Evolutionary conservation across 1,284 basidiomycete species (phyloP).

Genomic region (Ustilago crameri): DNA sequence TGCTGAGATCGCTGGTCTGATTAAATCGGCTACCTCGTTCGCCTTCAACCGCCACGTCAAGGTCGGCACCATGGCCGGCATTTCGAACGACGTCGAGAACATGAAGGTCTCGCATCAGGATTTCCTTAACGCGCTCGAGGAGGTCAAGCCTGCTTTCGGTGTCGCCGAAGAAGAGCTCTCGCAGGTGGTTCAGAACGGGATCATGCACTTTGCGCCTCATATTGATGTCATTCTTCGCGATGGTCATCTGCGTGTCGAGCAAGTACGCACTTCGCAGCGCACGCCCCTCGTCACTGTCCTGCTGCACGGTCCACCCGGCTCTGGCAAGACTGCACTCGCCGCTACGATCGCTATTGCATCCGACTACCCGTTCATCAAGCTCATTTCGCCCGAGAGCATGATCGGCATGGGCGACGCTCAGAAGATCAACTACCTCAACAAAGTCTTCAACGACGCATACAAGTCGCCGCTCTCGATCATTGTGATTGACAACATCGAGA

Average conservation of each 20-base stretch:
- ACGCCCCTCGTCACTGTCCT: conserved; percentile 93
- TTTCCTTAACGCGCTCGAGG: conserved; percentile 90
- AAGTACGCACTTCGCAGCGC: conserved; percentile 87
- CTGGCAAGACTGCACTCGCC: conserved; percentile 94
- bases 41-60: conserved; percentile 98
- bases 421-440: conserved; percentile 91
- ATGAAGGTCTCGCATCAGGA: conserved; percentile 87
- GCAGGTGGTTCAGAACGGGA: conserved; percentile 94
- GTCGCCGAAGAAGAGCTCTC: conserved; percentile 95
- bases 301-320: conserved; percentile 85
- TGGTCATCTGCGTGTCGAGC: conserved; percentile 92
- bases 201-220: conserved; percentile 84
- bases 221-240: conserved; percentile 83
- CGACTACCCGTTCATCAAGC: conserved; percentile 96
- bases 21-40: conserved; percentile 98
- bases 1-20: conserved; percentile 93
- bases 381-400: conserved; percentile 96
- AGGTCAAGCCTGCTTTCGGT: conserved; percentile 97
- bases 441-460: conserved; percentile 94
- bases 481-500: conserved; percentile 79
- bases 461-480: conserved; percentile 96
- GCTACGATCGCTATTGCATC: conserved; percentile 94
- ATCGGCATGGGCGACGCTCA: conserved; percentile 90
- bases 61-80: conserved; percentile 94
- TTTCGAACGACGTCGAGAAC: conserved; percentile 93